These are phyloP conservation scores for Amanita thiersii DNA, from an alignment of 768 basidiomycete species.

Conservation along the genomic window DNA sequence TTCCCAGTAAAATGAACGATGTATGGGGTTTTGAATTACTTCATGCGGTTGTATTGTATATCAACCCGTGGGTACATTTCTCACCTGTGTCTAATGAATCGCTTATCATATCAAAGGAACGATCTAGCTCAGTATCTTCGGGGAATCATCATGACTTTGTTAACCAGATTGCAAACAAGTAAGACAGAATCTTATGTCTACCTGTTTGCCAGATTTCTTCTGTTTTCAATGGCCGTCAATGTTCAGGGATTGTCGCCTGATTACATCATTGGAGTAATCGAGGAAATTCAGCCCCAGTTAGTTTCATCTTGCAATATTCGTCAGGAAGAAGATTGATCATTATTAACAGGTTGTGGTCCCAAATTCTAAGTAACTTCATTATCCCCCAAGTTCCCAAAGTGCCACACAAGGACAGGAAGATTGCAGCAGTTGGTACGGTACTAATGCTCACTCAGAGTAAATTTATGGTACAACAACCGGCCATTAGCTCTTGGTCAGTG, in stretches of 20 bases:
- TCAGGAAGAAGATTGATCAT: constrained; percentile 1
- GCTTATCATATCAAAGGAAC: constrained; percentile 27
- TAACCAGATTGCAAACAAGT: constrained; percentile 80
- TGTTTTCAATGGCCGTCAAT: constrained; percentile 69
- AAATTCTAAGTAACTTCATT: constrained; percentile 70
- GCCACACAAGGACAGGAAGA: constrained; percentile 76
- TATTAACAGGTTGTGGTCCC: constrained; percentile 60
- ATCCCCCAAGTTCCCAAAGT: constrained; percentile 76
- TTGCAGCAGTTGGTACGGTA: constrained; percentile 74
- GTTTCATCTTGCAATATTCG: constrained; percentile 15
- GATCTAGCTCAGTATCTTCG: constrained; percentile 69
- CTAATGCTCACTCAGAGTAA: constrained; percentile 70
- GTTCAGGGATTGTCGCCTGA: constrained; percentile 72
- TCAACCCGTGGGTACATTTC: constrained; percentile 59
- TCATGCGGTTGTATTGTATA: constrained; percentile 61
- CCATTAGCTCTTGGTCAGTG: constrained; percentile 56
- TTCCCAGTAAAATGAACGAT: constrained; percentile 85
- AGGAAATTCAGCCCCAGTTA: constrained; percentile 81
- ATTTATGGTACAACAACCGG: constrained; percentile 59
- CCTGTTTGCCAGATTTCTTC: constrained; percentile 71
- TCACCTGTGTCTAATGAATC: not conserved
- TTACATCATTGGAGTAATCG: constrained; percentile 67
- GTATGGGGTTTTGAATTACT: constrained; percentile 87
- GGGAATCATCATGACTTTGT: constrained; percentile 64
- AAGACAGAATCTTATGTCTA: constrained; percentile 88